Evolutionary conservation across 169 alveolate genomes (phyloP), one percentile per base, ranked within the genome.

Genomic region (Ichthyophthirius multifiliis): DNA sequence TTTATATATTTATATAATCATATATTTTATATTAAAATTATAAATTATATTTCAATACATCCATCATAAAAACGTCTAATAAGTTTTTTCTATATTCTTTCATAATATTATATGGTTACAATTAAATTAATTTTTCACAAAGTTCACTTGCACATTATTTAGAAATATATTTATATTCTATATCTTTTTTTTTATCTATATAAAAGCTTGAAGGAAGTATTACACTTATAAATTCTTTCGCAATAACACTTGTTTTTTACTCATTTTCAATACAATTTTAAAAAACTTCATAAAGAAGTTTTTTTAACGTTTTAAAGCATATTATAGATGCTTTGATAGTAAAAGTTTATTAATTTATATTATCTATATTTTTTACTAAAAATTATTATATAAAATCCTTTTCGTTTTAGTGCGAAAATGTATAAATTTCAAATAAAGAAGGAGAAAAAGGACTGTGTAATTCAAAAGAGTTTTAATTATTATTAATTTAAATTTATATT

Each of bases 61-160:
- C 41, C 3, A 23, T 35, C 5, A 44, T 67, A 39, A 67, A 67
- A 15, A 67, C 18, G 7, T 67, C 77, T 18, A 39, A 30, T n/a
- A 67, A 9, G 23, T 37, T 67, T 31, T 67, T 67, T 67, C 62
- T 67, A 3, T 37, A 67, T 5, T 67, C 77, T 34, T 67, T 67
- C 71, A 55, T 55, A 1, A 55, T 55, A 5, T 27, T 27, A 7
- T 55, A 34, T 55, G 71, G 71, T 27, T 34, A 55, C 31, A 27
- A 27, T 0, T 34, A 27, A 9, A 55, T n/a, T 5, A 55, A 39
- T 7, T 9, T 55, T 18, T 55, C 31, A 27, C 71, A 55, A 12
- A 55, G 31, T 27, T 55, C 71, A n/a, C 71, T 55, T 4, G 71
- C 71, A 55, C 71, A 55, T 55, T 55, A 34, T 3, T 27, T 39